Conservation (phyloP, 108 stramenopile species). For the Conticribra weissflogii region DNA sequence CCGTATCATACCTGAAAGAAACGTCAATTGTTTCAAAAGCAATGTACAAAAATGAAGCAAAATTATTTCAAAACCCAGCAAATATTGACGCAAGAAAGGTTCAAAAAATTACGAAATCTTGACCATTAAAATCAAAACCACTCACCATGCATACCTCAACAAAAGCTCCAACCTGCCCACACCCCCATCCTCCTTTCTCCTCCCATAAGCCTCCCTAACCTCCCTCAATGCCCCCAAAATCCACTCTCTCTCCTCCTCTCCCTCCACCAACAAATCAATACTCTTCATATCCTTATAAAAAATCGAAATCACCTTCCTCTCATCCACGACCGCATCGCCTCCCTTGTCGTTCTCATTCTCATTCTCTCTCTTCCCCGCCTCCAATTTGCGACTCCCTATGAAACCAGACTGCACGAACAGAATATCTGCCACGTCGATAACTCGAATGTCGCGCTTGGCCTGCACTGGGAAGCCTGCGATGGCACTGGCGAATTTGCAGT, state of each 20-base stretch:
- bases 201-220: conserved; percentile 53
- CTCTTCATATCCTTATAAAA: conserved; percentile 53
- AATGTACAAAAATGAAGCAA: too few relatives aligned
- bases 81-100: too few relatives aligned
- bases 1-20: conserved; percentile 12
- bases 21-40: background rate
- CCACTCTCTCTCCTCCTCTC: conserved; percentile 41
- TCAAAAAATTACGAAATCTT: too few relatives aligned
- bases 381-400: conserved; percentile 64
- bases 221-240: conserved; percentile 48
- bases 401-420: conserved; percentile 60
- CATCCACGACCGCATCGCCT: too few relatives aligned
- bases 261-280: conserved; percentile 52
- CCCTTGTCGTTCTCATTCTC: too few relatives aligned
- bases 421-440: conserved; percentile 76
- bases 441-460: conserved; percentile 45
- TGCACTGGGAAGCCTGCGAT: conserved; percentile 14
- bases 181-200: conserved; percentile 22
- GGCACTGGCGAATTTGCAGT: conserved; percentile 11
- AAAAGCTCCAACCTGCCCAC: conserved; percentile 53
- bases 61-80: too few relatives aligned
- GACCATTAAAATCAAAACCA: conserved; percentile 14
- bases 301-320: conserved; percentile 51
- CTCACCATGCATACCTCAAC: conserved; percentile 81
- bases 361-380: conserved; percentile 33